Conservation (phyloP, 768 basidiomycete genomes). For the Podaxis mareebaensis region DNA sequence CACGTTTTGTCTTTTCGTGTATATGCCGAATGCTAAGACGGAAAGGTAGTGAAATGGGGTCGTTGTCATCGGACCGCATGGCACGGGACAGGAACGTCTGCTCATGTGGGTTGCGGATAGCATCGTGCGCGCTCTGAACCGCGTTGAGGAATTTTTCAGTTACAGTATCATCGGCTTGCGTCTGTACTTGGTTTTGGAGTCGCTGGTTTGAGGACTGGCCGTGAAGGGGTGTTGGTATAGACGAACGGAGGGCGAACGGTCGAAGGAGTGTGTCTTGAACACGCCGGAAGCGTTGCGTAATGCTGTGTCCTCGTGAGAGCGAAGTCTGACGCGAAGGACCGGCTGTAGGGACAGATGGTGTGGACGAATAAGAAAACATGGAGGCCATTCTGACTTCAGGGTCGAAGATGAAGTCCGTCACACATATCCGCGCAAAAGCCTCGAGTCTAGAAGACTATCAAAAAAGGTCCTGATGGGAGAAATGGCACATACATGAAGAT, state of each 20-base stretch:
- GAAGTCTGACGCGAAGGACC: constrained; percentile 34
- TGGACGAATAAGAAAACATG: constrained; percentile 43
- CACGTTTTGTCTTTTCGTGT: constrained; percentile 57
- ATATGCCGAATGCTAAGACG: constrained; percentile 56
- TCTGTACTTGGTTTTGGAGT: constrained; percentile 5
- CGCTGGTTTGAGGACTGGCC: no score
- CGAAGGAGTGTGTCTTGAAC: constrained; percentile 49
- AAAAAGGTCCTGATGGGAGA: constrained; percentile 8
- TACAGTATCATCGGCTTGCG: constrained; percentile 26
- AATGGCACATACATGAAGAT: constrained; percentile 72
- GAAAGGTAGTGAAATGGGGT: constrained; percentile 59
- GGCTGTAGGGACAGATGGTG: constrained; percentile 28
- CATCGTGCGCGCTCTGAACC: constrained; percentile 36
- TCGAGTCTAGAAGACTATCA: constrained; percentile 58
- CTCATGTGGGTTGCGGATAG: constrained; percentile 44
- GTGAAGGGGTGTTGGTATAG: constrained; percentile 23
- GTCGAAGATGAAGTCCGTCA: constrained; percentile 86
- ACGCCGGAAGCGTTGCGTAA: constrained; percentile 45
- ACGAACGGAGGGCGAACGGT: constrained; percentile 50
- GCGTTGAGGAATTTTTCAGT: constrained; percentile 29
- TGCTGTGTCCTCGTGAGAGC: constrained; percentile 42
- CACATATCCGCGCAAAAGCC: constrained; percentile 83
- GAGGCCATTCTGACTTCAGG: constrained; percentile 64
- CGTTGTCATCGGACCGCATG: constrained; percentile 41
- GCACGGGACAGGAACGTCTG: constrained; percentile 52